phyloP scores from a whole-genome alignment of 2,329 filamentous ascomycete genomes.

The Cordyceps cicadae region DNA sequence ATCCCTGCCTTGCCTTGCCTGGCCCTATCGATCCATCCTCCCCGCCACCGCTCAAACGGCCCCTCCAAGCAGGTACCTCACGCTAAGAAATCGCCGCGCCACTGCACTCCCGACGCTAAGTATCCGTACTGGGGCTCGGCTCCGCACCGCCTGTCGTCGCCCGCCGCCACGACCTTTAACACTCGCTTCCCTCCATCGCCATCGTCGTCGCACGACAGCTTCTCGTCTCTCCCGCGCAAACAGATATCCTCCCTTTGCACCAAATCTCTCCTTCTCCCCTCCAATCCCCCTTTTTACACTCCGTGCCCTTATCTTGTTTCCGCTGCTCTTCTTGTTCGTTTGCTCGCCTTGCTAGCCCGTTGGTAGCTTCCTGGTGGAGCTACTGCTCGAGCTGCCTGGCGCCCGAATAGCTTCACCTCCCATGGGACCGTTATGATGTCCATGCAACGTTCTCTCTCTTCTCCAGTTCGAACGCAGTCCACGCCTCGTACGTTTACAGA shows the following conservation, averaged over 20 bases:
- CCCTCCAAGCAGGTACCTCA: neutral
- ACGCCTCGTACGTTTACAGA: constrained; percentile 48
- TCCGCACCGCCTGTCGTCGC: neutral
- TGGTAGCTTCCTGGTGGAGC: constrained; percentile 19
- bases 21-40: neutral
- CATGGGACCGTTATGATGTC: constrained; percentile 50
- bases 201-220: constrained; percentile 1
- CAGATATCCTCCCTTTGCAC: neutral
- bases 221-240: constrained; percentile 1
- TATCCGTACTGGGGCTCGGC: neutral
- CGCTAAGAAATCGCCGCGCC: too few relatives aligned
- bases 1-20: neutral
- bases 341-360: constrained; percentile 9
- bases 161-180: neutral
- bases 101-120: neutral
- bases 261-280: neutral
- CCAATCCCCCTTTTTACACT: neutral
- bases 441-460: constrained; percentile 56
- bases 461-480: constrained; percentile 49
- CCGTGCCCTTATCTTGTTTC: neutral
- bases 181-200: neutral
- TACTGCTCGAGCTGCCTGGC: constrained; percentile 27
- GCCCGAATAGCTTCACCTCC: constrained; percentile 19
- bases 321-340: neutral
- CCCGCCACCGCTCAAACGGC: neutral